Percentiles rank a stretch among this genome's conserved stretches.
Evolutionary conservation across 345 rosid species (phyloP).

Genomic region (Excoecaria agallocha): DNA sequence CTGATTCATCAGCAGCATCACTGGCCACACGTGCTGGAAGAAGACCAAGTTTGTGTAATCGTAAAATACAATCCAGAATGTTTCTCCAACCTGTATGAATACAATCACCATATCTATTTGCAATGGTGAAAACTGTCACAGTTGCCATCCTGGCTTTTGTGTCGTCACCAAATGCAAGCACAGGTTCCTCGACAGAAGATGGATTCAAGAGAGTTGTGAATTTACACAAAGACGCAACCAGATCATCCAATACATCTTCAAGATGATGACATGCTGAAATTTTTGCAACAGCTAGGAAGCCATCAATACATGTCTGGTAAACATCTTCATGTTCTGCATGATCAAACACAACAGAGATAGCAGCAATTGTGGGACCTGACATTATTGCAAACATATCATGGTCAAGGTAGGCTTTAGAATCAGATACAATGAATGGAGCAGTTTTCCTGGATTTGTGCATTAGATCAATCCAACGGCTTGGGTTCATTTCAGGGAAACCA

Average conservation of each 20-base stretch:
- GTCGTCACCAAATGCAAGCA: conserved; percentile 94
- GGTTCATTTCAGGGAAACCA: conserved; percentile 93
- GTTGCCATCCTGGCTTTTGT: conserved; percentile 95
- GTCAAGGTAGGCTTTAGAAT: conserved; percentile 85
- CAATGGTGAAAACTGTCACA: conserved; percentile 92
- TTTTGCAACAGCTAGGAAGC: conserved; percentile 93
- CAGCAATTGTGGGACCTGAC: conserved; percentile 99
- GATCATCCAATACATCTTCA: conserved; percentile 96
- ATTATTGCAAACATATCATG: conserved; percentile 98
- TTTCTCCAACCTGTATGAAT: conserved; percentile 97
- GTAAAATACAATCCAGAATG: conserved; percentile 87
- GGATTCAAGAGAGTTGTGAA: conserved; percentile 93
- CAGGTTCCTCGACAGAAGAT: conserved; percentile 85
- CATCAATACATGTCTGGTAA: conserved; percentile 94
- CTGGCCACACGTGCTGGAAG: conserved; percentile 97
- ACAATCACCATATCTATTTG: conserved; percentile 91
- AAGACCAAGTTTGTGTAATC: conserved; percentile 96
- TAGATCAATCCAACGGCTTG: conserved; percentile 99
- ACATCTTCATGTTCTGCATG: conserved; percentile 97
- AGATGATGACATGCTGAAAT: conserved; percentile 98
- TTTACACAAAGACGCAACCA: conserved; percentile 90
- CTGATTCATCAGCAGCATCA: conserved; percentile 97
- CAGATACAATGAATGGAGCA: conserved; percentile 73
- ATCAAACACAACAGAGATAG: conserved; percentile 97
- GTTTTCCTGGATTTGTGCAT: conserved; percentile 95